Base-by-base conservation (phyloP, 202 grass and related monocot species). In the Brachypodium distachyon region DNA sequence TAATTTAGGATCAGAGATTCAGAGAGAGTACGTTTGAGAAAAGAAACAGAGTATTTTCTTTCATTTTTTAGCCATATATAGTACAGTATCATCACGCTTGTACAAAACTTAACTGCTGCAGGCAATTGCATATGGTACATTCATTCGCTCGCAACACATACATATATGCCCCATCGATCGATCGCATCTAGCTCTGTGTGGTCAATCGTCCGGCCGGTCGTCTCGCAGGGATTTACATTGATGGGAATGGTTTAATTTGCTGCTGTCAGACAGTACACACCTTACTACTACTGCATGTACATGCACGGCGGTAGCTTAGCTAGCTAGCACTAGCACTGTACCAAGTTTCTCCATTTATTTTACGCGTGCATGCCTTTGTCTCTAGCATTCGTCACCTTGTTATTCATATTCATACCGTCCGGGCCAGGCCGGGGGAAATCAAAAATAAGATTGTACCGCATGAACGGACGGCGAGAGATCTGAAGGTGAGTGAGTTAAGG, bases 301-400 rank as follows among this genome's bases (percentile, higher is more conserved):
- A 72, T 70, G 64, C 80, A 72, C 43, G 37, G 52, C 79, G 44
- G 37, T 82, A 49, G 41, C 65, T n/a, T n/a, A n/a, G n/a, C n/a
- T n/a, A n/a, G n/a, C n/a, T n/a, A n/a, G n/a, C n/a, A n/a, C n/a
- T 79, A 87, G 80, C 68, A 75, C 86, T 80, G 85, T 80, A 70
- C 74, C 21, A 17, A 68, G 25, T 31, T 80, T 36, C 53, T 74
- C 77, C 77, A 70, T 79, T 52, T 54, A 87, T 55, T 64, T 76
- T 38, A 70, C 47, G 55, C 80, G 57, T 26, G 59, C 48, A 64
- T 33, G 59, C 56, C 81, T 41, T 84, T 88, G 86, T 88, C 86
- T 88, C 48, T 84, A 76, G 86, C 77, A 76, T 41, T 61, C 75
- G 86, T 81, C 81, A 80, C 26, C 9, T 81, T 88, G 77, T 34